Base-by-base conservation (phyloP, 768 basidiomycete species). In the Lepiota brunneoincarnata region DNA sequence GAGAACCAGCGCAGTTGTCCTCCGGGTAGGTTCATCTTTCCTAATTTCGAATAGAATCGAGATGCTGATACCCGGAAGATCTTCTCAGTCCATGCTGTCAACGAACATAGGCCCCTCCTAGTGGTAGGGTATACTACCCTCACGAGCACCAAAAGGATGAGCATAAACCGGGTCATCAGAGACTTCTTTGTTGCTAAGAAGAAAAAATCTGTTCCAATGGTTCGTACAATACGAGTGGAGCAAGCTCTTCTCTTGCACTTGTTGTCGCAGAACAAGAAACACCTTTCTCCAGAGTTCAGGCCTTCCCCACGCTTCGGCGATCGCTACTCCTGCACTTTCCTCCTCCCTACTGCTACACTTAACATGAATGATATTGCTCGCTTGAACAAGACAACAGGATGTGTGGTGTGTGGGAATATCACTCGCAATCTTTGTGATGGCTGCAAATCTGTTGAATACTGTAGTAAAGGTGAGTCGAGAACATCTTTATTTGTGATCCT, bases 331-430 rank as follows among this genome's bases (percentile, higher is more conserved):
- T n/a, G 67, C 60, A 34, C 31, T 59, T 6, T 69, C 74, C 6
- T 73, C 76, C 50, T 17, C 74, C 1, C 63, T 76, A 11, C 75
- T 72, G 1, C 58, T 75, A 14, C 69, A 68, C 6, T 70, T 69
- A 0, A 56, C 75, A 12, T 61, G 49, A 24, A 68, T 67, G 64
- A 61, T 61, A n/a, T 69, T 70, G n/a, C 51, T 75, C 23, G 74
- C 47, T 60, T 77, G 10, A 72, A 64, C 18, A 62, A 56, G 37
- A 64, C 66, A 20, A 24, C 62, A 34, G 75, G 74, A 3, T 77
- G 75, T 49, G 69, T 65, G 17, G 59, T 75, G 0, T 78, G 75
- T 50, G 74, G 75, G 1, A 65, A 69, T 36, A 64, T 55, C 46
- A 66, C 61, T 6, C 58, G 56, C 26, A 69, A 64, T 35, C 61